A percentile compares a stretch with the other conserved stretches of the same genome.
Evolutionary conservation across 345 rosid genomes (phyloP).

Genomic region (Citrus medica): DNA sequence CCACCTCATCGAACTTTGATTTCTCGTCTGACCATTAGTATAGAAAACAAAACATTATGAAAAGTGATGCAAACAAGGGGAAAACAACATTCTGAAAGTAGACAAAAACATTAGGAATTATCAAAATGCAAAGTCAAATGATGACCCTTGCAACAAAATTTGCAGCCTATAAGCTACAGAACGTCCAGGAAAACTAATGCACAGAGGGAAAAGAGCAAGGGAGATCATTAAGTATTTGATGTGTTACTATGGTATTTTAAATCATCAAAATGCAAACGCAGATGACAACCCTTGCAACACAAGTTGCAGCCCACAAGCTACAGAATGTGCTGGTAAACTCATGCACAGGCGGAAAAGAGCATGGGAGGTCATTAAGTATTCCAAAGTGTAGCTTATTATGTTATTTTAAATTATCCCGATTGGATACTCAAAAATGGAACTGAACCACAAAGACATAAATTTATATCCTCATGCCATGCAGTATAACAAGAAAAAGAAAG

Average conservation of each 20-base stretch:
- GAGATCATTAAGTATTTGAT: background rate
- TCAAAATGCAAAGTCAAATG: background rate
- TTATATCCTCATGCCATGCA: background rate
- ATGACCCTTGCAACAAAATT: background rate
- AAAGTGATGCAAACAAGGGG: background rate
- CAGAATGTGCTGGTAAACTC: background rate
- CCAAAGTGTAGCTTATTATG: background rate
- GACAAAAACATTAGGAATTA: background rate
- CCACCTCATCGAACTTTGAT: constrained; percentile 76
- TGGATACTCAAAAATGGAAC: background rate
- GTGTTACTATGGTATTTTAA: background rate
- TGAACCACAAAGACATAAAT: background rate
- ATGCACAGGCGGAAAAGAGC: background rate
- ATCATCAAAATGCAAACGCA: background rate
- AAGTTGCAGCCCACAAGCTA: background rate
- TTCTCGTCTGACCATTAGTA: constrained; percentile 53
- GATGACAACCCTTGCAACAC: background rate
- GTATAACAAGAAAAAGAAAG: background rate
- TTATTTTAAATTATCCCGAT: background rate
- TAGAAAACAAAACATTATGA: background rate
- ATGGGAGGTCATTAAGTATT: background rate
- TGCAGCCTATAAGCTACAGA: background rate
- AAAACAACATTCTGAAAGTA: background rate
- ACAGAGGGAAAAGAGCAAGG: background rate
- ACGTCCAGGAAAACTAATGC: background rate